Evolutionary conservation across 257 asterid species (phyloP).

Genomic region (Mentha longifolia): DNA sequence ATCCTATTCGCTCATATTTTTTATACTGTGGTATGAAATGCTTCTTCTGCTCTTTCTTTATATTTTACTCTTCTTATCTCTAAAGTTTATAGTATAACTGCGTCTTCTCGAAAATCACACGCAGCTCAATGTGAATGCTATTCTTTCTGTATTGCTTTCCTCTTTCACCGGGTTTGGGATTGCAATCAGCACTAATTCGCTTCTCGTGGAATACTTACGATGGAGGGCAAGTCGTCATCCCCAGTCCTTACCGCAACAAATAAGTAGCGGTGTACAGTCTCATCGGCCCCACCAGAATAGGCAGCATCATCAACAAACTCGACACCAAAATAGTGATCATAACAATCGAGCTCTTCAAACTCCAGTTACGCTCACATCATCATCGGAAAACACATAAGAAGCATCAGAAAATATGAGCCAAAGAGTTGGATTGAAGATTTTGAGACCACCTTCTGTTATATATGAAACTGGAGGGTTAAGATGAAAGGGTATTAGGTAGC

Average conservation of each 20-base stretch:
- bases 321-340: conserved; percentile 28
- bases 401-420: conserved; percentile 34
- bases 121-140: conserved; percentile 83
- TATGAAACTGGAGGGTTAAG: background rate
- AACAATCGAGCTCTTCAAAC: conserved; percentile 41
- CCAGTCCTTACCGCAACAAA: conserved; percentile 44
- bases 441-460: background rate
- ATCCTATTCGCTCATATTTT: conserved; percentile 93
- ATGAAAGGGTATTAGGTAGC: background rate
- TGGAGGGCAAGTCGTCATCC: conserved; percentile 74
- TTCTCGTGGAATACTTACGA: conserved; percentile 83
- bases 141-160: conserved; percentile 86
- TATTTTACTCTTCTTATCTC: background rate
- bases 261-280: conserved; percentile 13
- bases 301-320: conserved; percentile 32
- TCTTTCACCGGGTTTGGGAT: conserved; percentile 97
- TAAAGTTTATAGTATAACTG: background rate
- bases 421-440: background rate
- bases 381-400: conserved; percentile 38
- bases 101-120: conserved; percentile 11
- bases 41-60: conserved; percentile 18
- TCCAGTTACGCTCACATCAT: conserved; percentile 26
- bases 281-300: conserved; percentile 35
- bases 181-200: conserved; percentile 90
- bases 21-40: conserved; percentile 68